phyloP scores from a whole-genome alignment of 1,284 basidiomycete genomes.

The Cryptococcus sp. region DNA sequence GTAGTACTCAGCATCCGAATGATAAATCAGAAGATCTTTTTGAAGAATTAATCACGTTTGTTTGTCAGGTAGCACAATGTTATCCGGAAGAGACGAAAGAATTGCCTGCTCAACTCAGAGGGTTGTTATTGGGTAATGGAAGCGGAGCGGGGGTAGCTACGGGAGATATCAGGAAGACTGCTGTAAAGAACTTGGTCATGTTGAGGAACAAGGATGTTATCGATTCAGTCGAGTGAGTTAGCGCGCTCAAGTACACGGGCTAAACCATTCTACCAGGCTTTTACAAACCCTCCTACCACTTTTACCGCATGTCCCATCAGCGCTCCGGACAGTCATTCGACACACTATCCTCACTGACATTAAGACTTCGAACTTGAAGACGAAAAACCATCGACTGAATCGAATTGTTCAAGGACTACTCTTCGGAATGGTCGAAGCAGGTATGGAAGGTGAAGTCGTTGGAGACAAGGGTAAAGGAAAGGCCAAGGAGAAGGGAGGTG shows the following conservation, averaged over 20 bases:
- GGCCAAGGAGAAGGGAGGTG: constrained; percentile 58
- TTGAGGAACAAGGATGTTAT: constrained; percentile 90
- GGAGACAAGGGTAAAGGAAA: constrained; percentile 67
- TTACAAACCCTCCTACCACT: constrained; percentile 89
- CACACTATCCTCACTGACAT: constrained; percentile 95
- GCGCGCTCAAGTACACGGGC: neutral
- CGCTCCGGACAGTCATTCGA: constrained; percentile 81
- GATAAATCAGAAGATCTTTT: constrained; percentile 74
- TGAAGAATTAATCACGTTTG: constrained; percentile 75
- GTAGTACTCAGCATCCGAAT: constrained; percentile 21
- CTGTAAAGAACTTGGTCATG: constrained; percentile 87
- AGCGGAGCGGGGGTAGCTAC: constrained; percentile 29
- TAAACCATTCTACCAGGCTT: constrained; percentile 55
- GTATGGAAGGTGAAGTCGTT: constrained; percentile 70
- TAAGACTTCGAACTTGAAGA: constrained; percentile 78
- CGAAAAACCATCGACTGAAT: constrained; percentile 94
- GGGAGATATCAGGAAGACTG: constrained; percentile 63
- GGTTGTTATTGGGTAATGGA: constrained; percentile 57
- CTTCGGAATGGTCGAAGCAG: constrained; percentile 91
- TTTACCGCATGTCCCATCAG: constrained; percentile 82
- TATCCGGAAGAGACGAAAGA: constrained; percentile 81
- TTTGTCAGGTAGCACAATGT: constrained; percentile 70
- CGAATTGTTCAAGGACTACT: constrained; percentile 93
- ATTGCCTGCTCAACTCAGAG: constrained; percentile 72
- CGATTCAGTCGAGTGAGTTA: constrained; percentile 77